Evolutionary conservation across 2,329 filamentous ascomycete species (phyloP).

Genomic region (Botrytis elliptica): DNA sequence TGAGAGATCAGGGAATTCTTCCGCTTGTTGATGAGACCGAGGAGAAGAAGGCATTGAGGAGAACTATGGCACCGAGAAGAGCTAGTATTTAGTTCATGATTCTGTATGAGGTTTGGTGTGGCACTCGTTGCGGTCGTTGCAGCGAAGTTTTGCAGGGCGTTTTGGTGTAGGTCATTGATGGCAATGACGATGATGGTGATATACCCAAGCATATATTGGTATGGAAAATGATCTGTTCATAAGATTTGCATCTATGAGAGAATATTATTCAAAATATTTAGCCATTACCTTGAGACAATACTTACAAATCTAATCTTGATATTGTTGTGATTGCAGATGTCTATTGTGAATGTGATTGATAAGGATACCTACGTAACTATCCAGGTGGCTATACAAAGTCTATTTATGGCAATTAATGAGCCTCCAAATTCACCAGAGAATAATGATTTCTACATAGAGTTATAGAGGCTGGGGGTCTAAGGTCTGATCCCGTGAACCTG

Average conservation of each 20-base stretch:
- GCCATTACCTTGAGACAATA: neutral
- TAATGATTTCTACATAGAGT: neutral
- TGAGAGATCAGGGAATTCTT: slow-evolving; percentile 77
- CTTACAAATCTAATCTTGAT: neutral
- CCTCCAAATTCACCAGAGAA: neutral
- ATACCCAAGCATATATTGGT: slow-evolving; percentile 12
- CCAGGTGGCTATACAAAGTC: neutral
- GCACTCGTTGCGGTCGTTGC: neutral
- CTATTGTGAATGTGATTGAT: neutral
- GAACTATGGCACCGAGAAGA: slow-evolving; percentile 76
- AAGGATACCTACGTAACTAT: neutral
- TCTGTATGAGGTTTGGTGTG: neutral
- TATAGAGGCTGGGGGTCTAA: neutral
- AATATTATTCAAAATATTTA: neutral
- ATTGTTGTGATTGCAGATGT: neutral
- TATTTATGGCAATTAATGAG: neutral
- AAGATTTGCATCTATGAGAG: neutral
- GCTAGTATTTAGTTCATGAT: slow-evolving; percentile 62
- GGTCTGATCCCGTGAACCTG: neutral
- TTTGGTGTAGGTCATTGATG: neutral
- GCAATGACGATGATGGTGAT: neutral
- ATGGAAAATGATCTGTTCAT: neutral
- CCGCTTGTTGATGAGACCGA: slow-evolving; percentile 69
- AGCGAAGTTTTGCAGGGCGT: neutral
- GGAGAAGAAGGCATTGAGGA: slow-evolving; percentile 71